Base-by-base conservation (phyloP, 176 grass and related monocot species). In the Avena insularis region DNA sequence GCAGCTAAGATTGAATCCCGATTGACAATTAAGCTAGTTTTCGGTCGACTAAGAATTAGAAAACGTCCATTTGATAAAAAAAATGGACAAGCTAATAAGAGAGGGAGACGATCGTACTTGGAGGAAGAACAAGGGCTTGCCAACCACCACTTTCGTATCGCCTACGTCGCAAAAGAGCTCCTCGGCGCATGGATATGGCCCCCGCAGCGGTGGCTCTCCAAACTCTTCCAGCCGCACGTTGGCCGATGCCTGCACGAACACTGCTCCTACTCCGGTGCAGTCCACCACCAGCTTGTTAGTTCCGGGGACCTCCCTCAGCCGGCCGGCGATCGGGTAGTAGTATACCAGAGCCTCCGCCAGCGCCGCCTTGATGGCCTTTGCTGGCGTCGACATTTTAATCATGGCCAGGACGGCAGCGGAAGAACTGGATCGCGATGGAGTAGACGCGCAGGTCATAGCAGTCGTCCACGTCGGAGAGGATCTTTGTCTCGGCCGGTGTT, bases 251-350 rank as follows among this genome's bases (percentile, higher is more conserved):
- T 61, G n/a, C 20, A 61, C 59, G 59, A 61, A 23, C 59, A 61
- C 59, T 3, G 9, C 59, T 23, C 8, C 59, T 14, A 23, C 59
- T 23, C 20, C 59, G n/a, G n/a, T 61, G 10, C 59, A 61, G 0
- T 61, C 54, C 16, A 57, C 54, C 54, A 57, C 59, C 59, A 62
- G 59, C 59, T 62, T 62, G 59, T 62, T 20, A n/a, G 57, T 62
- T 12, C 21, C 21, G 59, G n/a, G 59, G n/a, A 62, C 10, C 21
- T 62, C 59, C 21, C 59, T 62, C 59, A 62, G 9, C 59, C 59
- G 21, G 14, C 83, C 83, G 29, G 88, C 83, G 5, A 86, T 19
- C 15, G 77, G 77, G 23, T 90, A 89, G 62, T 73, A 89, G 8
- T n/a, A 20, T n/a, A 87, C 55, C 2, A 87, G 55, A 15, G 73